Evolutionary conservation across 2,329 filamentous ascomycete species (phyloP).

Genomic region (Trichoderma afroharzianum): DNA sequence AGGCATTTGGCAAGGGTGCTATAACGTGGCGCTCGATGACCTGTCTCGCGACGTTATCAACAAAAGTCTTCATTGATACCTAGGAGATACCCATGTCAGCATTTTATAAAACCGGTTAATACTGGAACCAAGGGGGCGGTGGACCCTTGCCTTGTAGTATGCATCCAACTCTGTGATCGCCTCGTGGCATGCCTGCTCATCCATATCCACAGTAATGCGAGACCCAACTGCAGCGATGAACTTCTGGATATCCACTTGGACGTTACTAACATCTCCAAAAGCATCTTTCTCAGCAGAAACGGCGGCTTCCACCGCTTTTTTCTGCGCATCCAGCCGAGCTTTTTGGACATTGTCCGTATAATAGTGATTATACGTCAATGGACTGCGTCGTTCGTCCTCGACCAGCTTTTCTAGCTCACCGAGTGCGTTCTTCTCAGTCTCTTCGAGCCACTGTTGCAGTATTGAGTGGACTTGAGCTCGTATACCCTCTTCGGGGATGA

Average conservation of each 20-base stretch:
- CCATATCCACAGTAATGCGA: background rate
- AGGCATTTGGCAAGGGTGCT: background rate
- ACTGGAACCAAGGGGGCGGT: fast-evolving
- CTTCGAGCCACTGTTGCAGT: background rate
- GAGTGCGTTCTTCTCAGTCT: background rate
- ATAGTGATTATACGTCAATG: background rate
- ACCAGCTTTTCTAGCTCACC: background rate
- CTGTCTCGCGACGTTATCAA: slow-evolving; percentile 1
- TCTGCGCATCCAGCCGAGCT: background rate
- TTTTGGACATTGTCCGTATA: slow-evolving; percentile 8
- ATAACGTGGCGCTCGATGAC: slow-evolving; percentile 1
- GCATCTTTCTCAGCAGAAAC: background rate
- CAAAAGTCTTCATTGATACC: background rate
- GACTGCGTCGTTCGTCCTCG: background rate
- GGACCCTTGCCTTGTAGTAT: background rate
- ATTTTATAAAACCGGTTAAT: background rate
- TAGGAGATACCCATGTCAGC: background rate
- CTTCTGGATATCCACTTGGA: background rate
- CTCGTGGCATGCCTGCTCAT: background rate
- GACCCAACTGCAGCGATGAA: background rate
- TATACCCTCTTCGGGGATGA: background rate
- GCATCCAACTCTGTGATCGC: background rate
- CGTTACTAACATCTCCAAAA: background rate
- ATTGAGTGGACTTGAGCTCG: background rate
- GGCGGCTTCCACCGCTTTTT: background rate